Percentiles rank a stretch among this genome's conserved stretches.
phyloP scores from a whole-genome alignment of 2,329 filamentous ascomycete genomes.

The Clonostachys sp. region DNA sequence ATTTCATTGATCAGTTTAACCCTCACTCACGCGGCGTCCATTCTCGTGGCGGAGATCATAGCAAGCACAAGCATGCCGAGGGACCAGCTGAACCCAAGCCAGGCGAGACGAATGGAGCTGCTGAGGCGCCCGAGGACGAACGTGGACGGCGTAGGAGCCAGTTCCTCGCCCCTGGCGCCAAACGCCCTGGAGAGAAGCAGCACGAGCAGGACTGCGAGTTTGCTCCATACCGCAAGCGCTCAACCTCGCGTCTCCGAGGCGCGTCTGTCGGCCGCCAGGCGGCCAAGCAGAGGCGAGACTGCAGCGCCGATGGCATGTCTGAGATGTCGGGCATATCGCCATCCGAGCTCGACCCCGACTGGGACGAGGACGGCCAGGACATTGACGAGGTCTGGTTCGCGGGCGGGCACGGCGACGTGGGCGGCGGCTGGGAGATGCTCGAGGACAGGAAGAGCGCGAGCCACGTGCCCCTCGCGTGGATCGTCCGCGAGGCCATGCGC shows the following conservation, averaged over 20 bases:
- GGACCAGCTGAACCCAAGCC: not conserved
- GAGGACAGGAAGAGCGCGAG: conserved; percentile 57
- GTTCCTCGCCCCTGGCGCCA: not conserved
- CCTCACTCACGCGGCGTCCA: not conserved
- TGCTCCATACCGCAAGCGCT: conserved; percentile 34
- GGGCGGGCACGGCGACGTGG: conserved; percentile 74
- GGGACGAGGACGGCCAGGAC: conserved; percentile 56
- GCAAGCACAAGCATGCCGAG: not conserved
- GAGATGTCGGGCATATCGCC: conserved; percentile 18
- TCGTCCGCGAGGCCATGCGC: conserved; percentile 53
- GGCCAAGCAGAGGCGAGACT: conserved; percentile 2
- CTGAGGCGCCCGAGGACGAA: not conserved
- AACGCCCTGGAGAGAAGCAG: not conserved
- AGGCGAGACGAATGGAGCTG: not conserved
- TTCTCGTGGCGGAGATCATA: not conserved
- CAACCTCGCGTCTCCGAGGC: conserved; percentile 27
- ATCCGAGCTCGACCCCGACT: conserved; percentile 26
- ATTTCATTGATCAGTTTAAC: conserved; percentile 7
- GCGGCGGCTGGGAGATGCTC: conserved; percentile 67
- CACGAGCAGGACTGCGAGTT: conserved; percentile 12
- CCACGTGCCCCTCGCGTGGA: conserved; percentile 66
- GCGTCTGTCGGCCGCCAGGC: conserved; percentile 8
- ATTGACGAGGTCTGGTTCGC: conserved; percentile 80
- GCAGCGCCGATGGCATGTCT: conserved; percentile 18
- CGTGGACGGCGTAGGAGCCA: not conserved